Conservation (phyloP, 352 stramenopile species). For the Paralagenidium karlingii region DNA sequence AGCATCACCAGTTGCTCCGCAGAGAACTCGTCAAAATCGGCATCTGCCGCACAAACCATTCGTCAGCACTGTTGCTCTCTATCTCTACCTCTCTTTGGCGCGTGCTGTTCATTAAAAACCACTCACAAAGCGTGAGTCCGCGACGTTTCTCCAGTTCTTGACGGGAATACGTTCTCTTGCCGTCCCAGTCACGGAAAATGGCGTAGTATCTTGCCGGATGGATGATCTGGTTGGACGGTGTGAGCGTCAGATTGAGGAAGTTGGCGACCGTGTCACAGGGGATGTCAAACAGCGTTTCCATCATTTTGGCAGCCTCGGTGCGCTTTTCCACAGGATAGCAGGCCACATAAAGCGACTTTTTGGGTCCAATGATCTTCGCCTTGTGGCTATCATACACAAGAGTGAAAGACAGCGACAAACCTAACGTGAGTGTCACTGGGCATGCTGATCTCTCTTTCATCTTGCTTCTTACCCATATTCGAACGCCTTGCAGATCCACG, state of each 20-base stretch:
- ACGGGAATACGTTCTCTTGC: slow-evolving; percentile 73
- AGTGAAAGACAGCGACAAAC: background rate
- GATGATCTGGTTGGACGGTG: slow-evolving; percentile 90
- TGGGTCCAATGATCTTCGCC: slow-evolving; percentile 83
- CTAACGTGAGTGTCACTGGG: background rate
- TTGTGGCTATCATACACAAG: slow-evolving; percentile 40
- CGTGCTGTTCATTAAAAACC: too few species aligned
- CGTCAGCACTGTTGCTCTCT: too few species aligned
- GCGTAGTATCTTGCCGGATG: slow-evolving; percentile 87
- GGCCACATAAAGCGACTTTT: slow-evolving; percentile 84
- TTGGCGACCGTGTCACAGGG: slow-evolving; percentile 85
- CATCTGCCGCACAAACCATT: slow-evolving; percentile 27
- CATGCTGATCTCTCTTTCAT: too few species aligned
- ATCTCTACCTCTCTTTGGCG: too few species aligned
- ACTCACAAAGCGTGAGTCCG: slow-evolving; percentile 82
- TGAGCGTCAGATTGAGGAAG: slow-evolving; percentile 89
- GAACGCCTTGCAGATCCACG: slow-evolving; percentile 88
- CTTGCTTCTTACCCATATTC: slow-evolving; percentile 70
- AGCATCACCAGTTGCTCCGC: slow-evolving; percentile 86
- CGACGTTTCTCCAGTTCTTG: slow-evolving; percentile 77
- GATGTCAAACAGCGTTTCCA: slow-evolving; percentile 87
- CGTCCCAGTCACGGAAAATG: slow-evolving; percentile 90
- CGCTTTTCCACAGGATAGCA: slow-evolving; percentile 85
- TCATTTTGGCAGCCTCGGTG: slow-evolving; percentile 51
- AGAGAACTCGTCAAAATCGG: slow-evolving; percentile 89